These are phyloP conservation scores for Thamnidium elegans DNA, from an alignment of 192 early-diverging fungal genomes.

Conservation along the genomic window DNA sequence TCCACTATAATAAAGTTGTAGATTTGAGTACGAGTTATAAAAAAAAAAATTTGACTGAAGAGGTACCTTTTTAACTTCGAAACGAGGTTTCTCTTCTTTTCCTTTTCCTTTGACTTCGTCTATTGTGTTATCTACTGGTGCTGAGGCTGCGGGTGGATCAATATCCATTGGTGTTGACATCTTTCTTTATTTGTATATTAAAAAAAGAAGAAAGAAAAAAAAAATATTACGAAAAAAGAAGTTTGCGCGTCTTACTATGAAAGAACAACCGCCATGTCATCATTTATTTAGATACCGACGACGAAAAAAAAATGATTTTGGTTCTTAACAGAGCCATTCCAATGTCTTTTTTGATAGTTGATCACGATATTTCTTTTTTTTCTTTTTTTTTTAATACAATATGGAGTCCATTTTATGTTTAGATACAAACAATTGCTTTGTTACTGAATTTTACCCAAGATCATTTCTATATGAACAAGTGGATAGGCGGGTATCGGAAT, in stretches of 20 bases:
- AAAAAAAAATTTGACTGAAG: neutral
- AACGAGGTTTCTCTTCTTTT: conserved; percentile 68
- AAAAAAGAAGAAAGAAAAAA: neutral
- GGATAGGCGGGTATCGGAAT: neutral
- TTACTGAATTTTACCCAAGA: too few relatives aligned
- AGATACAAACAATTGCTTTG: too few relatives aligned
- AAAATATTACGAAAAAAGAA: neutral
- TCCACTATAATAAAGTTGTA: conserved; percentile 70
- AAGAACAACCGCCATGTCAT: too few relatives aligned
- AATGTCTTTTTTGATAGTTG: too few relatives aligned
- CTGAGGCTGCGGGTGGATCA: conserved; percentile 19
- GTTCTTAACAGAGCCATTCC: too few relatives aligned
- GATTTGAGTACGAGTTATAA: neutral
- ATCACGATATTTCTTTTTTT: too few relatives aligned
- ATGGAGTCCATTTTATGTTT: too few relatives aligned
- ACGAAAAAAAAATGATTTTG: too few relatives aligned
- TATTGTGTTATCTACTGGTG: neutral
- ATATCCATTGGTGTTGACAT: conserved; percentile 40
- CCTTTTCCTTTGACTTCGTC: conserved; percentile 53
- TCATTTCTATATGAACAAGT: neutral
- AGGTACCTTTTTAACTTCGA: conserved; percentile 90
- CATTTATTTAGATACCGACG: too few relatives aligned
- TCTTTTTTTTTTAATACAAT: too few relatives aligned
- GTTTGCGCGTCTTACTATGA: neutral
- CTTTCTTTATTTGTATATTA: neutral